Conservation (phyloP, 345 rosid species). For the Noccaea caerulescens region DNA sequence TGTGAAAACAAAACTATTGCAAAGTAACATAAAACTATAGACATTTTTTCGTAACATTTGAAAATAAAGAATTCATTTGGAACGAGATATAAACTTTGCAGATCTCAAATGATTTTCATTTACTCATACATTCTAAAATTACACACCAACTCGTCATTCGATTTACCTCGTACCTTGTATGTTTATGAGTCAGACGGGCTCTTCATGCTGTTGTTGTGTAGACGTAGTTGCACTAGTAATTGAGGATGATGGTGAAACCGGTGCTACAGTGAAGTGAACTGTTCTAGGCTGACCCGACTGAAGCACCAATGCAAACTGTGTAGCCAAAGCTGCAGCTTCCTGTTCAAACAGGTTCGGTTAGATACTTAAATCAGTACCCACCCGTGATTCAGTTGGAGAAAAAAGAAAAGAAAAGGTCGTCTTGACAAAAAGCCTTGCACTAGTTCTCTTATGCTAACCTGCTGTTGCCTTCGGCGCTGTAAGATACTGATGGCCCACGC, state of each 20-base stretch:
- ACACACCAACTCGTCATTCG: constrained; percentile 23
- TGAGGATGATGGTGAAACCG: constrained; percentile 50
- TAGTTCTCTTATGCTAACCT: constrained; percentile 50
- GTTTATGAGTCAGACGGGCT: constrained; percentile 30
- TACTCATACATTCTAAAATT: constrained; percentile 38
- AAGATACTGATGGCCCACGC: constrained; percentile 95
- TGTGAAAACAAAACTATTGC: constrained; percentile 1
- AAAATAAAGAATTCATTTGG: constrained; percentile 5
- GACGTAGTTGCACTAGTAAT: constrained; percentile 31
- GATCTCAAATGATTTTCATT: constrained; percentile 22
- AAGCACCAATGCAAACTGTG: constrained; percentile 89
- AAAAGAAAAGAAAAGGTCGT: neutral
- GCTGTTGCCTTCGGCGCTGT: constrained; percentile 89
- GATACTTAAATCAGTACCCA: neutral
- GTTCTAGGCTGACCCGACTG: constrained; percentile 83
- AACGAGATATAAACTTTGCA: neutral
- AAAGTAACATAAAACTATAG: neutral
- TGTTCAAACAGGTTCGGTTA: constrained; percentile 42
- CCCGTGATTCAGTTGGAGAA: neutral
- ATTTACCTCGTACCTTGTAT: constrained; percentile 8
- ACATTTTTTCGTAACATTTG: constrained; percentile 23
- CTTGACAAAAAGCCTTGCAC: neutral
- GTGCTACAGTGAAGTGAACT: constrained; percentile 74
- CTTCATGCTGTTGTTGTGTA: constrained; percentile 30
- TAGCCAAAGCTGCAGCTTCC: constrained; percentile 92